Conservation (phyloP, 2,329 filamentous ascomycete species). For the Lomentospora prolificans region DNA sequence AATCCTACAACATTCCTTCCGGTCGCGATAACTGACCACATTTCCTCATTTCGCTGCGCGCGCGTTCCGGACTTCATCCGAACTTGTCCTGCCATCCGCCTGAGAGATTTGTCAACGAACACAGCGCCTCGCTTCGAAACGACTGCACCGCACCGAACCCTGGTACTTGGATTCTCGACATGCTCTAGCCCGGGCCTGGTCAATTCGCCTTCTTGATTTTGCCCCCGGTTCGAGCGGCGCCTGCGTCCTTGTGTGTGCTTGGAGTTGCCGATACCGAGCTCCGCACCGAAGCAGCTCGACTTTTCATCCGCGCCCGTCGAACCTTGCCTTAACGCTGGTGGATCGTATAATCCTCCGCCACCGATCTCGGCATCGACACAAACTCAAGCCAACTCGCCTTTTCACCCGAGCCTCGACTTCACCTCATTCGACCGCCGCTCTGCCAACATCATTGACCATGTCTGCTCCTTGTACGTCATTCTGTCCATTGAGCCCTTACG, state of each 20-base stretch:
- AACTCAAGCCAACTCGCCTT: no score
- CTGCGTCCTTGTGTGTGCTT: neutral
- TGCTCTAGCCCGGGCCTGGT: neutral
- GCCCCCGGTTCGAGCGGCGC: neutral
- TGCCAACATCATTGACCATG: neutral
- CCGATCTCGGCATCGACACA: no score
- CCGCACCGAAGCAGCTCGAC: no score
- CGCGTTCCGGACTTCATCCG: conserved; percentile 3
- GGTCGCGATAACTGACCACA: conserved; percentile 3
- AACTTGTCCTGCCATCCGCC: neutral
- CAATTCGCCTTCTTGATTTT: neutral
- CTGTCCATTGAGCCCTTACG: neutral
- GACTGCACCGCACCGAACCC: neutral
- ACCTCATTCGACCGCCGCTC: neutral
- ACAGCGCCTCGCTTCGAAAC: neutral
- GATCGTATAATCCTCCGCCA: no score
- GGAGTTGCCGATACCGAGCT: no score
- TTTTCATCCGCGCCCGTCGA: no score
- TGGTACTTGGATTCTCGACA: neutral
- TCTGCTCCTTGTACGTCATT: conserved; percentile 3
- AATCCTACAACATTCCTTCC: neutral
- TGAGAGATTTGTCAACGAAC: neutral
- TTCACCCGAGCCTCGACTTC: neutral
- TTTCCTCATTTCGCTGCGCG: neutral
- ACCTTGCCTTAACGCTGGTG: no score